A percentile compares a stretch with the other conserved stretches of the same genome.
phyloP scores from a whole-genome alignment of 1,284 basidiomycete species.

The Testicularia cyperi region DNA sequence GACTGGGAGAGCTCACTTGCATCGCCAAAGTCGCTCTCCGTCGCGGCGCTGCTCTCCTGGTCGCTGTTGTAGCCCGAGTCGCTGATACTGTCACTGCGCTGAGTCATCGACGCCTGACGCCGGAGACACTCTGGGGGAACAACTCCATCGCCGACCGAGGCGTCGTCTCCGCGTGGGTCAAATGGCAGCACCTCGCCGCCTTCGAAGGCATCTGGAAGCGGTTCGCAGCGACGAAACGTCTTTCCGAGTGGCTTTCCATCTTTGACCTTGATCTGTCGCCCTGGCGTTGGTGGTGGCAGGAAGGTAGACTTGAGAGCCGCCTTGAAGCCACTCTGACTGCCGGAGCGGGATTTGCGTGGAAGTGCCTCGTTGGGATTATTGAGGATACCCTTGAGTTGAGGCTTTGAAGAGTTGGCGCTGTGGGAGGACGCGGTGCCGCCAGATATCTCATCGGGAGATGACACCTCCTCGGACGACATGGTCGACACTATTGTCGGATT shows the following conservation, averaged over 20 bases:
- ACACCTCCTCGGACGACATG: constrained; percentile 3
- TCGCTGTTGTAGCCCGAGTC: constrained; percentile 35
- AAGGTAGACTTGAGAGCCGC: constrained; percentile 47
- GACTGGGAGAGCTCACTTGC: constrained; percentile 12
- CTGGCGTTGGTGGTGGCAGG: constrained; percentile 36
- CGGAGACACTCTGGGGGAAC: constrained; percentile 11
- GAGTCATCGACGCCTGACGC: neutral
- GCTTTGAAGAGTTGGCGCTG: too few species aligned
- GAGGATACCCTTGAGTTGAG: constrained; percentile 40
- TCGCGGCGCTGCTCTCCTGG: constrained; percentile 16
- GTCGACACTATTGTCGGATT: constrained; percentile 4
- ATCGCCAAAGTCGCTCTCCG: constrained; percentile 15
- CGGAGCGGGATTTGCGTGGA: constrained; percentile 18
- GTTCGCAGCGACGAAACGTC: constrained; percentile 35
- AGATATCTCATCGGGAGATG: constrained; percentile 16
- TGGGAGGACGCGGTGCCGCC: too few species aligned
- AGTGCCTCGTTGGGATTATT: constrained; percentile 39
- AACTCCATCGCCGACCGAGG: constrained; percentile 41
- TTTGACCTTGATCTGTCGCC: constrained; percentile 36
- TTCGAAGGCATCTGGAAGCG: constrained; percentile 23
- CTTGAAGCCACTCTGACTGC: constrained; percentile 19
- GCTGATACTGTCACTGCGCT: constrained; percentile 8
- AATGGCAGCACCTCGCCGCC: constrained; percentile 44
- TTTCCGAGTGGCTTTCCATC: constrained; percentile 44
- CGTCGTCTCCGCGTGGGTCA: constrained; percentile 45